Evolutionary conservation across 805 yeast genomes (phyloP), one percentile per base, ranked within the genome.

Genomic region (Cyberlindnera xylosilytica): DNA sequence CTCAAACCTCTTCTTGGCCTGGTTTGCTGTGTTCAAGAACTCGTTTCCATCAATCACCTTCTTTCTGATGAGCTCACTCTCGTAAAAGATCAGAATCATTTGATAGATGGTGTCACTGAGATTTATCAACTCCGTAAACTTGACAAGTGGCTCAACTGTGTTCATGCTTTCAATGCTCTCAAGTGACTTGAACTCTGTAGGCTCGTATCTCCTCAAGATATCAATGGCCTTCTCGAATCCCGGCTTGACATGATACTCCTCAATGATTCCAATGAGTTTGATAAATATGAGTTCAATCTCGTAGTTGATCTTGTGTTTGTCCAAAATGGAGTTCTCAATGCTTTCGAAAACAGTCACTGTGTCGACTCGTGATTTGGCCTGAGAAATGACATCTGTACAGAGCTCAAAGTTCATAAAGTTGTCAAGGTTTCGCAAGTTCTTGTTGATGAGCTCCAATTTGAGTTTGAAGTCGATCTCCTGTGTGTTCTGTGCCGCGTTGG

Each of bases 91-190:
- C 39, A 86, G 89, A 34, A 90, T 67, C 95, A 91, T 87, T 60
- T 91, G 97, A 54, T 88, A 83, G 18, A 93, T 87, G 44, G 91
- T 68, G 61, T 91, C 99, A 4, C 97, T 97, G 46, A 87, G 81
- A 53, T 90, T 93, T 27, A 93, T 93, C 43, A 93, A 72, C 58
- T 91, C 97, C 15, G 95, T 84, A 54, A 93, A 91, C 34, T 86
- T 78, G 0, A 83, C 83, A 40, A 91, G 69, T 0, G 98, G 98
- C 49, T 85, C 95, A n/a, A 86, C 82, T 7, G 74, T 70, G 18
- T 43, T 47, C 5, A 51, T 43, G 4, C 53, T 36, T 34, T 57
- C 57, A 19, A 56, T 44, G n/a, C 65, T 65, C 24, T 66, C 61
- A 29, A 63, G 48, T 6, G 64, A 58, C 34, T 61, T 56, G 44